Conservation (phyloP, 2,329 filamentous ascomycete genomes). For the Claviceps pazoutovae region DNA sequence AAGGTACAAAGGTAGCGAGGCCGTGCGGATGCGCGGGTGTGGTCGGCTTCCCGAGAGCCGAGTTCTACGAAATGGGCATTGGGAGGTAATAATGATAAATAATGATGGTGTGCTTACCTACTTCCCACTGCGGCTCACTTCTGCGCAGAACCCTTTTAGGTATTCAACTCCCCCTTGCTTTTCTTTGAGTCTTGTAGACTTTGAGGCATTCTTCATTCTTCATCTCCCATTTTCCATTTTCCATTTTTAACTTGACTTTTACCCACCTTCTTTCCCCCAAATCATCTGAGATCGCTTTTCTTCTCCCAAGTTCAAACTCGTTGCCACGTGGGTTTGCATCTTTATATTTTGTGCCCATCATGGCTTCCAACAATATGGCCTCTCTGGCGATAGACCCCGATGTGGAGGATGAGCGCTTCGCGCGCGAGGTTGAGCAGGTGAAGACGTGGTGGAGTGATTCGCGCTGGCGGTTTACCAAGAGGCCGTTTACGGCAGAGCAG, state of each 20-base stretch:
- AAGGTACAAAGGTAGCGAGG: no score
- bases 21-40: no score
- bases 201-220: background rate
- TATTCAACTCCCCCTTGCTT: background rate
- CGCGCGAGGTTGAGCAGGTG: slow-evolving; percentile 72
- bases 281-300: background rate
- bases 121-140: no score
- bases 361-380: slow-evolving; percentile 51
- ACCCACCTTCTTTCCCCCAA: background rate
- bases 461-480: slow-evolving; percentile 84
- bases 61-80: no score
- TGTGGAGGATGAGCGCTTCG: slow-evolving; percentile 52
- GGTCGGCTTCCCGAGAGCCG: no score
- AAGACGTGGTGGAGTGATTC: slow-evolving; percentile 91
- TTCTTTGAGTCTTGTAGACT: background rate
- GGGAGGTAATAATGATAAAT: no score
- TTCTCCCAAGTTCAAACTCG: background rate
- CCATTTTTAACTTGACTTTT: background rate
- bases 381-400: slow-evolving; percentile 41
- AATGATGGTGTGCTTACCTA: no score
- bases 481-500: slow-evolving; percentile 89
- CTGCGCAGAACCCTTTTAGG: no score
- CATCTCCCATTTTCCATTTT: background rate
- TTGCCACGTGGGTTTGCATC: no score
- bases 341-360: slow-evolving; percentile 15